Evolutionary conservation across 2,329 filamentous ascomycete species (phyloP).

Genomic region (Meredithiella fracta): DNA sequence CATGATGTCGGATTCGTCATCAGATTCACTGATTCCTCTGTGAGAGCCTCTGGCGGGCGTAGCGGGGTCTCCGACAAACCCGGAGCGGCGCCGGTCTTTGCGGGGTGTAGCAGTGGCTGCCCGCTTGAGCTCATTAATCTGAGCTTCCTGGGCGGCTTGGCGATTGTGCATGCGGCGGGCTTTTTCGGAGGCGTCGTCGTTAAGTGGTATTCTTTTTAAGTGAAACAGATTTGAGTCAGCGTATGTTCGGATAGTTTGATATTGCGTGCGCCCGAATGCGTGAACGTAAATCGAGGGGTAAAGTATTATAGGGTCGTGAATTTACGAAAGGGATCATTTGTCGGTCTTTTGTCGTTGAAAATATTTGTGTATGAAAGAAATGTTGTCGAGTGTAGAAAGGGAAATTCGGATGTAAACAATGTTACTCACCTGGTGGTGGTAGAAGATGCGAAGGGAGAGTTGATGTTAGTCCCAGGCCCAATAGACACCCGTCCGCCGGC

Average conservation of each 20-base stretch:
- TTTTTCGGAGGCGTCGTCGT: constrained; percentile 89
- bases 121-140: constrained; percentile 81
- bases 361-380: neutral
- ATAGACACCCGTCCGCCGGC: constrained; percentile 31
- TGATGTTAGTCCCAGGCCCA: constrained; percentile 22
- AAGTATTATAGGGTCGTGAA: neutral
- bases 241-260: neutral
- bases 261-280: neutral
- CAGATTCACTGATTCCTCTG: constrained; percentile 27
- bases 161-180: constrained; percentile 73
- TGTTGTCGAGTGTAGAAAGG: neutral
- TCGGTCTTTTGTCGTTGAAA: neutral
- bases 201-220: constrained; percentile 53
- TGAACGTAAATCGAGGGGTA: neutral
- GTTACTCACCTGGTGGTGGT: constrained; percentile 31
- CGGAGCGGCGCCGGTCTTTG: constrained; percentile 43
- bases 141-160: constrained; percentile 73
- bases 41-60: constrained; percentile 34
- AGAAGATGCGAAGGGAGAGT: constrained; percentile 39
- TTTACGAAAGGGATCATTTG: neutral
- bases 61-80: constrained; percentile 37
- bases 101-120: constrained; percentile 53
- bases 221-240: neutral
- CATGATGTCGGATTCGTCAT: constrained; percentile 43
- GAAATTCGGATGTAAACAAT: constrained; percentile 17